Base-by-base conservation (phyloP, 1,139 yeast species). In the Hansenula sp. region DNA sequence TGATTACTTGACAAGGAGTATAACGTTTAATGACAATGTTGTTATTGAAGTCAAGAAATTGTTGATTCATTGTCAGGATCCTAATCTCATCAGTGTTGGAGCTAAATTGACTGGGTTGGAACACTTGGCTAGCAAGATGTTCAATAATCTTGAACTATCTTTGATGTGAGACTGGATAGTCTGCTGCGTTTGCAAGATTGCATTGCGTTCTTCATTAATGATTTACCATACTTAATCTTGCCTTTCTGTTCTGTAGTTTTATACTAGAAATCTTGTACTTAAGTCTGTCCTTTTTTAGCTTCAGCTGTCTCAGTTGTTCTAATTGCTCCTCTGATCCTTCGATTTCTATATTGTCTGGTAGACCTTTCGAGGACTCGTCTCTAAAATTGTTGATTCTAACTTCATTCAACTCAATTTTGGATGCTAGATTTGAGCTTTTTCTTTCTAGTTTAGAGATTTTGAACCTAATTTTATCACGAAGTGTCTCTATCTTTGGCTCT, bases 1-100 rank as follows among this genome's bases (percentile, higher is more conserved):
- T 38, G 63, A 62, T 40, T 62, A 61, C 41, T 47, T 67, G 28
- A 60, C 63, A 10, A 50, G 70, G 33, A 64, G 70, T 38, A 55
- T 66, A n/a, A 65, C 72, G 11, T 71, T 65, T 46, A 59, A 67
- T 44, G 63, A 62, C 17, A 55, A 54, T 34, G 68, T 68, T 5
- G 73, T 72, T 4, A 59, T 69, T 36, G 76, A 71, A 46, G 54
- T 60, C 40, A 76, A 70, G 41, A 66, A 67, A 41, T 50, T 69
- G 5, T 55, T 65, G 8, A 66, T 68, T 15, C 67, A 68, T 28
- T 65, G 74, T 28, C 75, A 72, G 47, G 79, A 74, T 46, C 78
- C 78, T 7, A 64, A 65, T 40, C 50, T 74, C 38, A 63, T 74
- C 18, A 67, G 74, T 29, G 67, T 72, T 5, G 58, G 67, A 18